A percentile compares a stretch with the other conserved stretches of the same genome.
Conservation (phyloP, 306 rosid species). For the Oemleria cerasiformis region DNA sequence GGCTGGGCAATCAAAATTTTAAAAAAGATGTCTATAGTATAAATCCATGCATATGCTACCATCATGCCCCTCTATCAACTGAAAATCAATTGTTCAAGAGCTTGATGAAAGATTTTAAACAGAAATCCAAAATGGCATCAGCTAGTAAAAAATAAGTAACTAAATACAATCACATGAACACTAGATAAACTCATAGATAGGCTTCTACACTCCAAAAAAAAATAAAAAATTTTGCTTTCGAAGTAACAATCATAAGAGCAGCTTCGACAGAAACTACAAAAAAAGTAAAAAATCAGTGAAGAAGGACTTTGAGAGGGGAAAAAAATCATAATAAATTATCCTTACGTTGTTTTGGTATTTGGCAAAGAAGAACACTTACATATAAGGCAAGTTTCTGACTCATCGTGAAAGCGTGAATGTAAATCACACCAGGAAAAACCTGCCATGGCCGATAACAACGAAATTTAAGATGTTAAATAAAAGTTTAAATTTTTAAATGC, state of each 20-base stretch:
- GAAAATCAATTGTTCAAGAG: not conserved
- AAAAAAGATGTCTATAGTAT: not conserved
- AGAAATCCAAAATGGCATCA: not conserved
- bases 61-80: not conserved
- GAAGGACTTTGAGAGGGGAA: not conserved
- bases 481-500: not conserved
- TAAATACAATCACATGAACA: not conserved
- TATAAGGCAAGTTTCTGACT: not conserved
- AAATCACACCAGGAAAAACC: not conserved
- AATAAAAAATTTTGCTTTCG: not conserved
- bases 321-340: not conserved
- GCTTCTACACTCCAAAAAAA: not conserved
- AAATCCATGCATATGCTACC: too few relatives aligned
- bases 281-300: not conserved
- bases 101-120: not conserved
- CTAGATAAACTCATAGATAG: not conserved
- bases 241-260: not conserved
- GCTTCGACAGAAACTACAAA: not conserved
- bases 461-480: not conserved
- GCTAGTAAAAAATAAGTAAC: not conserved
- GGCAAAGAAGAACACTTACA: not conserved
- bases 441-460: not conserved
- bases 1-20: not conserved
- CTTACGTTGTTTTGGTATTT: not conserved
- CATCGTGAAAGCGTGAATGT: not conserved